Evolutionary conservation across 2,329 filamentous ascomycete genomes (phyloP), one percentile per base, ranked within the genome.

Genomic region (Alternaria novae-zelandiae): DNA sequence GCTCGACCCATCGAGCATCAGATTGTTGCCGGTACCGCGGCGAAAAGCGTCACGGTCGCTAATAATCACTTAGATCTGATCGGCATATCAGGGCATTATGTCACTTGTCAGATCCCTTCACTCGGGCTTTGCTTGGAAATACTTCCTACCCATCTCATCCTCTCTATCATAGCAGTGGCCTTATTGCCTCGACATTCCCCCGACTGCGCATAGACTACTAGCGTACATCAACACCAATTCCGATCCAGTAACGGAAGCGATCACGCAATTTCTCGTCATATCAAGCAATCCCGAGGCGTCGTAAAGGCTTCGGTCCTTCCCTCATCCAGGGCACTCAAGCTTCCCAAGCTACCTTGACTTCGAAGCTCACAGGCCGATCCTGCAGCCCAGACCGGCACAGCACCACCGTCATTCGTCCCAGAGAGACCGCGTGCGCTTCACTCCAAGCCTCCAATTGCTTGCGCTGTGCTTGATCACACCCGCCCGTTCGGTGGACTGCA

Each of bases 231-330:
- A 51, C 25, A 46, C 55, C 46, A 43, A 32, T 49, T 41, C 43
- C 51, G 54, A 45, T 46, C 36, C 26, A 60, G 30, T 53, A 21
- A 57, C 44, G 30, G 30, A n/a, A 61, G 54, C 59, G 56, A 63
- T 74, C 72, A 74, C 73, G 71, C 73, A 71, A 77, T 76, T 59
- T 57, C 55, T 63, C 64, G 43, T 60, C 55, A 63, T 47, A 64
- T 75, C 61, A 67, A 67, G 71, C 63, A 74, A 75, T 74, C 59
- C 57, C 54, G 65, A 66, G 65, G 65, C 62, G 61, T 70, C 61
- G 53, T 43, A 32, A 59, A 70, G 72, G 68, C 62, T 59, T 57
- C 54, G 58, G 54, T 56, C 66, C 58, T 61, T 68, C 59, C 65
- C 65, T 41, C 47, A 59, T 57, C 54, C 53, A 71, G 60, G 44